Conservation (phyloP, 179 eudicot species). For the Carnegiea gigantea region DNA sequence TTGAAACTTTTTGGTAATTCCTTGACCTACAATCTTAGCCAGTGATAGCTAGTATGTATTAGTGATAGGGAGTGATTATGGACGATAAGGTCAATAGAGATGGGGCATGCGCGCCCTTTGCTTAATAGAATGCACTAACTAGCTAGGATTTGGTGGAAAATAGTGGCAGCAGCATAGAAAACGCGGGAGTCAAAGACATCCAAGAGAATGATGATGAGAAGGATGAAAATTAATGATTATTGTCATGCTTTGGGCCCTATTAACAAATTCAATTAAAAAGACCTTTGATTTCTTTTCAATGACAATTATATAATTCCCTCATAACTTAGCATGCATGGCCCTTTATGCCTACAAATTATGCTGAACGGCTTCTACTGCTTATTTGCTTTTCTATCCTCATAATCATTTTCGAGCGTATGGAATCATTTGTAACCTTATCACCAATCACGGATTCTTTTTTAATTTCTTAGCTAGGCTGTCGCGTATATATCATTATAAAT, state of each 20-base stretch:
- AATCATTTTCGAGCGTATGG: neutral
- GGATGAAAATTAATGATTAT: neutral
- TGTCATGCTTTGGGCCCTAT: neutral
- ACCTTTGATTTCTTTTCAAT: neutral
- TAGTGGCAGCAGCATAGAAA: neutral
- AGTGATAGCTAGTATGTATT: neutral
- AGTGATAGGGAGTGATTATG: neutral
- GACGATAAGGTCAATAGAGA: neutral
- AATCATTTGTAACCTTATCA: constrained; percentile 9
- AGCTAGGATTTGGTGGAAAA: neutral
- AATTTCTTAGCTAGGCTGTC: too few species aligned
- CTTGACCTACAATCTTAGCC: neutral
- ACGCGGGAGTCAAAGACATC: neutral
- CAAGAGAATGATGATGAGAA: neutral
- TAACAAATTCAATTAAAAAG: neutral
- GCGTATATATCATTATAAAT: too few species aligned
- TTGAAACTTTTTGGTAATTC: neutral
- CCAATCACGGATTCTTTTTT: neutral
- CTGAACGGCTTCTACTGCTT: neutral
- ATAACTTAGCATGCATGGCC: constrained; percentile 7
- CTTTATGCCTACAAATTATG: neutral
- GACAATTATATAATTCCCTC: neutral
- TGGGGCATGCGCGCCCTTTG: neutral
- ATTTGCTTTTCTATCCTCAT: neutral
- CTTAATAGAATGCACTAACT: neutral